phyloP scores from a whole-genome alignment of 495 filamentous ascomycete genomes.

The Lepidopterella palustris region DNA sequence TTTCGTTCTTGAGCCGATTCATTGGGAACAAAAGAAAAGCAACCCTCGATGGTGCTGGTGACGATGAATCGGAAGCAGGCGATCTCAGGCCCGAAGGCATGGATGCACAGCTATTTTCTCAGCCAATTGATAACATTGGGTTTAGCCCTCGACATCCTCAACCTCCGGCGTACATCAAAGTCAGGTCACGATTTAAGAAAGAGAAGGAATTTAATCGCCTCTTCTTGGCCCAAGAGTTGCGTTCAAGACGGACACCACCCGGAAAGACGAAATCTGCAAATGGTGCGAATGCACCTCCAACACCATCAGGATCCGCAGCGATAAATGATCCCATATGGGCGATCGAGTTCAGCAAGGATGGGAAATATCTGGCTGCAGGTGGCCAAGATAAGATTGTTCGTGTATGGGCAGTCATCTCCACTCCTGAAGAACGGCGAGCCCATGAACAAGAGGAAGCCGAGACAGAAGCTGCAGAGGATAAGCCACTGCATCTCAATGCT shows the following conservation, averaged over 20 bases:
- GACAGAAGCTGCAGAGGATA: conserved; percentile 43
- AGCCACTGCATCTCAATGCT: conserved; percentile 58
- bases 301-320: conserved; percentile 21
- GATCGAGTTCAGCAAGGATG: conserved; percentile 87
- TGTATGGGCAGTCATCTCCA: conserved; percentile 85
- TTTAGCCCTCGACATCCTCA: conserved; percentile 84
- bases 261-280: conserved; percentile 22
- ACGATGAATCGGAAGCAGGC: conserved; percentile 67
- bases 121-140: conserved; percentile 64
- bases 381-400: conserved; percentile 82
- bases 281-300: conserved; percentile 10
- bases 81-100: conserved; percentile 68
- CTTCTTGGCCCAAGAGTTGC: conserved; percentile 86
- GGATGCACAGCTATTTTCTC: conserved; percentile 72
- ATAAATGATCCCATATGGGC: conserved; percentile 73
- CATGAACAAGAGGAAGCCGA: conserved; percentile 67
- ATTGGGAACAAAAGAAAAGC: conserved; percentile 73
- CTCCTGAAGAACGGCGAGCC: conserved; percentile 64
- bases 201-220: conserved; percentile 74
- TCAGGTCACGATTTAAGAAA: conserved; percentile 74
- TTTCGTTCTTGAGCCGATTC: conserved; percentile 87
- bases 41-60: conserved; percentile 47
- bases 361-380: conserved; percentile 80
- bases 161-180: conserved; percentile 85
- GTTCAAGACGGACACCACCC: conserved; percentile 20